Base-by-base conservation (phyloP, 2,329 filamentous ascomycete genomes). In the Fusarium heterosporum region DNA sequence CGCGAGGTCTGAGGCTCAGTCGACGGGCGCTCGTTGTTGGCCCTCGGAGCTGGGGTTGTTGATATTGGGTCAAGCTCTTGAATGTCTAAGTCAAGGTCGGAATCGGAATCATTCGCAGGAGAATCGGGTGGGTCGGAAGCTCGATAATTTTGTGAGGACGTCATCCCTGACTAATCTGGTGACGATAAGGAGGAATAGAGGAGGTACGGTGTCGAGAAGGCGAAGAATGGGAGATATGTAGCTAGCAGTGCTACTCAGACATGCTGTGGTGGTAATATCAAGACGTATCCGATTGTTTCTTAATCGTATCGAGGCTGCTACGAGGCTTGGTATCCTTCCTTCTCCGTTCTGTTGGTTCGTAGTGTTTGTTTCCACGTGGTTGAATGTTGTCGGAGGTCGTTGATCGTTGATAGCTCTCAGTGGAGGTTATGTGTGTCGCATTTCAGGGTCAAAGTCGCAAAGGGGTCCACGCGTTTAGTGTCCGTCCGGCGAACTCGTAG, bases 1-100 rank as follows among this genome's bases (percentile, higher is more conserved):
- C 84, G 79, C 32, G 85, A 80, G 72, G 84, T 72, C 80, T 83
- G 80, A 60, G 82, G 79, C 69, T 84, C 81, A 29, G 68, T 45
- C 19, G 72, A 65, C 34, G 66, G 55, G 40, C 55, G 71, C 43
- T 76, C 75, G 64, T 74, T 74, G 46, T 66, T 69, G 41, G 74
- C 63, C 46, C 73, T 74, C 47, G 75, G 71, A 60, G 75, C 64
- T 69, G 77, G 73, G 71, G 75, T 73, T 68, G 75, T 74, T n/a
- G 80, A 79, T 60, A 79, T 75, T 75, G 92, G 91, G 75, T 94
- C 91, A 69, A 96, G 88, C 82, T 95, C 92, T 74, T 93, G 86
- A 70, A 93, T 85, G 74, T 93, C 90, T 72, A 96, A 85, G 72
- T 94, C 90, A 73, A 96, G 87, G 76, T 95, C 91, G 64, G 79